Conservation (phyloP, 257 asterid genomes). For the Solanum microdontum region DNA sequence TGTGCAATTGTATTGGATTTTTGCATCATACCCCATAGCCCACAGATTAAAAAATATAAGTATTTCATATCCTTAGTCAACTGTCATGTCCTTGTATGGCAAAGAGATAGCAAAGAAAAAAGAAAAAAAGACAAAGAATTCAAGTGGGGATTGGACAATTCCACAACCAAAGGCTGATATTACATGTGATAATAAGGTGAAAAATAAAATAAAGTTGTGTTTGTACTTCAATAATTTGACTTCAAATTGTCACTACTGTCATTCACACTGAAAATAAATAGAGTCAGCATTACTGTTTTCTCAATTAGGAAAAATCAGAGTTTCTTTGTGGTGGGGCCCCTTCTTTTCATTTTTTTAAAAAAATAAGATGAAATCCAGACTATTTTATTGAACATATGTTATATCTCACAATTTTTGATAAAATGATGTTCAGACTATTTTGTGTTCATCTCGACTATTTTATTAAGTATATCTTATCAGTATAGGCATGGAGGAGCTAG, state of each 20-base stretch:
- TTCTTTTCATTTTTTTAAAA: no score
- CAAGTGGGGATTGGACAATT: conserved; percentile 1
- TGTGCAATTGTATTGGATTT: background rate
- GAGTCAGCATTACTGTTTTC: background rate
- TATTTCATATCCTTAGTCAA: background rate
- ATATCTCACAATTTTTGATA: no score
- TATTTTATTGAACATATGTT: no score
- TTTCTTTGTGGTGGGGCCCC: background rate
- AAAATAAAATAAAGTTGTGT: background rate
- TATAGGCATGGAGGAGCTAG: no score
- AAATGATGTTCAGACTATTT: fast-evolving
- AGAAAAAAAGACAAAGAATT: background rate
- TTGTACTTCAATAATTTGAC: background rate
- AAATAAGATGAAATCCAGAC: no score
- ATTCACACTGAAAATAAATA: background rate
- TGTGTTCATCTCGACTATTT: background rate
- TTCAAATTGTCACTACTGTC: background rate
- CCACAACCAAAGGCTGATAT: background rate
- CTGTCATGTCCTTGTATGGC: background rate
- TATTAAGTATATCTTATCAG: fast-evolving
- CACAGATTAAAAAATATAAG: background rate
- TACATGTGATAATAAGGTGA: background rate
- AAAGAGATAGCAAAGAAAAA: background rate
- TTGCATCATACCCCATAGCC: background rate
- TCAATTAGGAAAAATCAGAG: background rate